Conservation (phyloP, 495 filamentous ascomycete species). For the Tuber aestivum region DNA sequence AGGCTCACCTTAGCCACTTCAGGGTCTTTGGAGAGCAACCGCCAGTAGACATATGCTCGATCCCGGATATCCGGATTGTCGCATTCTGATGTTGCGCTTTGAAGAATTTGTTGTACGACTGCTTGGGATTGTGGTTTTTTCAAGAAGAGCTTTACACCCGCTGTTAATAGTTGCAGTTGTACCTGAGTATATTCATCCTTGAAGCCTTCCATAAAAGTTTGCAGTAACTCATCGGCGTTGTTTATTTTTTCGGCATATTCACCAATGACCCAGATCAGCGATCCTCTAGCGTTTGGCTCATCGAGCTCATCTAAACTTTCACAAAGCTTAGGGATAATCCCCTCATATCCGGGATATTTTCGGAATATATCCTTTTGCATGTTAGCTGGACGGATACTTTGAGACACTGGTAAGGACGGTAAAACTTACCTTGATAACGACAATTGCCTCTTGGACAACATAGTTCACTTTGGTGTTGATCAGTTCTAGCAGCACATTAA, state of each 20-base stretch:
- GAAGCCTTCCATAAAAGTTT: constrained; percentile 83
- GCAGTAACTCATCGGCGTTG: constrained; percentile 86
- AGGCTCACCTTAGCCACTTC: constrained; percentile 67
- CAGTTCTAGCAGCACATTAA: constrained; percentile 85
- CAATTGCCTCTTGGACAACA: constrained; percentile 94
- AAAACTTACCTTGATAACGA: constrained; percentile 68
- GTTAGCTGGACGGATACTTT: constrained; percentile 9
- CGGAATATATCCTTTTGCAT: constrained; percentile 71
- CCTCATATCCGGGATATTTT: constrained; percentile 96
- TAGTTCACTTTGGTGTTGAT: constrained; percentile 98
- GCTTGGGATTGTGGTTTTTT: constrained; percentile 89
- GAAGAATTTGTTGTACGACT: constrained; percentile 86
- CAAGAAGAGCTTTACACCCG: constrained; percentile 93
- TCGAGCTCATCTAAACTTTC: constrained; percentile 95
- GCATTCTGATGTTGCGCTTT: constrained; percentile 84
- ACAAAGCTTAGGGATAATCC: constrained; percentile 93
- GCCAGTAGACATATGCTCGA: constrained; percentile 97
- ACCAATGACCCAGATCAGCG: constrained; percentile 97
- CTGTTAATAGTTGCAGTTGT: constrained; percentile 91
- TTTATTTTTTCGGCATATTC: constrained; percentile 99
- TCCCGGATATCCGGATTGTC: constrained; percentile 97
- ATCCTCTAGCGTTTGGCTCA: constrained; percentile 83
- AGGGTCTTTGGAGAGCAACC: constrained; percentile 86
- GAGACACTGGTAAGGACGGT: neutral
- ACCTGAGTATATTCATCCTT: constrained; percentile 89